Percentiles rank a stretch among this genome's conserved stretches.
These are phyloP conservation scores for Nicotiana rustica DNA, from an alignment of 305 asterid species.

Conservation along the genomic window DNA sequence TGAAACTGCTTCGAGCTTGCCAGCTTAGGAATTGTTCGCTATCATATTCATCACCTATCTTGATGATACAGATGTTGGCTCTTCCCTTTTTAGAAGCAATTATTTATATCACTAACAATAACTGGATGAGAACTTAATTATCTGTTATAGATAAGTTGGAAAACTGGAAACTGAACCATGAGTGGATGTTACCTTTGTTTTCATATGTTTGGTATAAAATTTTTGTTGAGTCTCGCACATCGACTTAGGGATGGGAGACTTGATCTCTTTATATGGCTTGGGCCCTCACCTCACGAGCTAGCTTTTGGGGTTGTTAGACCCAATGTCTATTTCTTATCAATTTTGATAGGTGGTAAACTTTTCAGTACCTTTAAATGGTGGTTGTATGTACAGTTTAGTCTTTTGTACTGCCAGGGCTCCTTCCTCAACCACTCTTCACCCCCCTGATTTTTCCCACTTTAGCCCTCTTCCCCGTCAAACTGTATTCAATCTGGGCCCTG, in stretches of 20 bases:
- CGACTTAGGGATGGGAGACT: too few relatives aligned
- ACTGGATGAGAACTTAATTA: slow-evolving; percentile 1
- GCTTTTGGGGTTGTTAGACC: too few relatives aligned
- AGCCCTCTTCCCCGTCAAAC: background rate
- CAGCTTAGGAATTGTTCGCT: slow-evolving; percentile 13
- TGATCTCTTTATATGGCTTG: too few relatives aligned
- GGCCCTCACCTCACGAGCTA: too few relatives aligned
- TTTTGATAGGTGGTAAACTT: slow-evolving; percentile 24
- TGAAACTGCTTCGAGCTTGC: background rate
- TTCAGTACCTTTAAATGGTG: background rate
- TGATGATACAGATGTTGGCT: background rate
- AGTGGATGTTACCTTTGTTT: slow-evolving; percentile 1
- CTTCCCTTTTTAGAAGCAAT: slow-evolving; percentile 13
- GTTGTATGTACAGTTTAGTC: slow-evolving; percentile 1
- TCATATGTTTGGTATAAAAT: background rate
- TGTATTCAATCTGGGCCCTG: slow-evolving; percentile 21
- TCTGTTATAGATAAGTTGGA: background rate
- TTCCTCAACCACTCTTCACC: background rate
- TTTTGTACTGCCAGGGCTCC: background rate
- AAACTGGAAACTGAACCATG: background rate
- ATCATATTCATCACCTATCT: background rate
- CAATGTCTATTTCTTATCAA: too few relatives aligned
- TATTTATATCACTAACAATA: background rate
- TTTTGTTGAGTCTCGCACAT: too few relatives aligned
- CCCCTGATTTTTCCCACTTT: slow-evolving; percentile 2